Evolutionary conservation across 2,329 filamentous ascomycete species (phyloP), one percentile per base, ranked within the genome.

Genomic region (Fusarium nematophilum): DNA sequence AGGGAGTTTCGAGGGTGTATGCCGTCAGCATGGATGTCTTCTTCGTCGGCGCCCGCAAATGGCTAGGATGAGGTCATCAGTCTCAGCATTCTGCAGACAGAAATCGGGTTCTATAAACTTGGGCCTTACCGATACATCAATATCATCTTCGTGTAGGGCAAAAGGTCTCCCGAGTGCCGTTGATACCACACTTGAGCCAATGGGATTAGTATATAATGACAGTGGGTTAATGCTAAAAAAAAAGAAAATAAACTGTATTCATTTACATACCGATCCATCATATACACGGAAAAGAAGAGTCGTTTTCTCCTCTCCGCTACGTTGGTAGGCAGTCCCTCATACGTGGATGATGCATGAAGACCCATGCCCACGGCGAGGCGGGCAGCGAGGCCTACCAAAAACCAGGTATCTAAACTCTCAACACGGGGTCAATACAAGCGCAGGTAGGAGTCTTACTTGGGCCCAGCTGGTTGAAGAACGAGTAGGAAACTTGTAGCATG

Each of bases 401-500:
- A 79, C 78, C 79, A 80, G 1, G 78, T 80, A 62, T 80, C 76
- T 78, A 23, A 7, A 21, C 5, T 15, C 9, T 21, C 15, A 9
- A 30, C 37, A 39, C 37, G 15, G 6, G 6, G 6, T 10, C 5
- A 7, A 15, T 25, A 7, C 33, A 4, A 21, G 21, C 4, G 21
- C 21, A 21, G 10, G 2, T 11, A 14, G 17, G 29, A 15, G 15
- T 5, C 71, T 40, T 64, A 79, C 77, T 80, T 31, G 79, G 79
- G 2, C 78, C 78, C 3, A 80, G 62, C 38, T 79, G 76, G 43
- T 80, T 81, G 65, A 81, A 81, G 51, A 81, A 81, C 0, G 78
- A 80, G 42, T 79, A 81, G 0, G 78, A 81, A 0, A 81, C 78
- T 46, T 81, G 79, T 1, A 81, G 71, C 66, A 77, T 77, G 26